These are phyloP conservation scores for Farysia itapuensis DNA, from an alignment of 1,284 basidiomycete genomes.

Conservation along the genomic window DNA sequence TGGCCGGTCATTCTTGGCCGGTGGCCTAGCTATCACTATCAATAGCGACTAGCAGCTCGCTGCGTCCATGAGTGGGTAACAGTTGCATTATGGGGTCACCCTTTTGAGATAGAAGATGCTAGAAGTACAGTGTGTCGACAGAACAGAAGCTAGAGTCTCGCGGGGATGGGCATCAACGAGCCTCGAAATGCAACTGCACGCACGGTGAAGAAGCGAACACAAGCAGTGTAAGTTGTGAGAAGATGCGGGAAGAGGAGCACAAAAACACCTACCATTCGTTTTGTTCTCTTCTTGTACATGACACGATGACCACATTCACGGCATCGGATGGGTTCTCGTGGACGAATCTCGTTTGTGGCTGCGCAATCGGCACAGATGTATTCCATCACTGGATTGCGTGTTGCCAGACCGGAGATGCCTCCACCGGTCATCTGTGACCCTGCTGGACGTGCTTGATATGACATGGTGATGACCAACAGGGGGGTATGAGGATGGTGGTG, in stretches of 20 bases:
- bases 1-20: too few relatives aligned
- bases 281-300: slow-evolving; percentile 98
- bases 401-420: slow-evolving; percentile 17
- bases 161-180: too few relatives aligned
- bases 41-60: too few relatives aligned
- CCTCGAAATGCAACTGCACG: slow-evolving; percentile 36
- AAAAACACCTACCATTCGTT: slow-evolving; percentile 75
- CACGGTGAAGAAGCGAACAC: not conserved
- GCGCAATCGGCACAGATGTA: slow-evolving; percentile 96
- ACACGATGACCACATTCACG: slow-evolving; percentile 96
- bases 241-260: too few relatives aligned
- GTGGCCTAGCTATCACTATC: too few relatives aligned
- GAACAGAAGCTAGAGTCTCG: too few relatives aligned
- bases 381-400: slow-evolving; percentile 61
- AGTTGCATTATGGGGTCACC: too few relatives aligned
- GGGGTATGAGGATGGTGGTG: not conserved
- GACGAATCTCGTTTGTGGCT: slow-evolving; percentile 85
- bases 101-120: too few relatives aligned
- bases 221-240: not conserved
- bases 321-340: slow-evolving; percentile 93
- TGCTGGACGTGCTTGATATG: slow-evolving; percentile 38
- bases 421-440: slow-evolving; percentile 3
- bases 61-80: too few relatives aligned
- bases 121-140: too few relatives aligned
- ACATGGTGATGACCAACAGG: slow-evolving; percentile 9